Base-by-base conservation (phyloP, 2,329 filamentous ascomycete genomes). In the Trichoderma sp. region DNA sequence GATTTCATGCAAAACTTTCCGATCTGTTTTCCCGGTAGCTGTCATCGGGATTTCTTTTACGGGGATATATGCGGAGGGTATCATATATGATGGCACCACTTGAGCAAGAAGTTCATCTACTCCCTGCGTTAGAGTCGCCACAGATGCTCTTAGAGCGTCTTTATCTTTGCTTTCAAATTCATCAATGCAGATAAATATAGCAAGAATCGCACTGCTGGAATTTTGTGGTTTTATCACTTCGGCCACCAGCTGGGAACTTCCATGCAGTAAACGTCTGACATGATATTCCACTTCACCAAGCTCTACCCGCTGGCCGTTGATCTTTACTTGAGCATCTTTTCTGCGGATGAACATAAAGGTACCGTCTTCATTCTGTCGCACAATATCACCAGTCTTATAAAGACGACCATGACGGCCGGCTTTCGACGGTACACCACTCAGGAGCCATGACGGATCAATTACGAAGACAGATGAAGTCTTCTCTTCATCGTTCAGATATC, bases 271-370 rank as follows among this genome's bases (percentile, higher is more conserved):
- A 73, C 74, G 3, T 75, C 66, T 37, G 72, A 73, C 58, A 21
- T 61, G 58, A n/a, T 61, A 27, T 29, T 61, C 58, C 16, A 61
- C 27, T 43, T 61, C 58, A 4, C 66, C 73, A 11, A 85, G 78
- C 76, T 86, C 89, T 57, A 87, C 79, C 49, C 86, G 77, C 69
- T 84, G 88, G 19, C 89, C 89, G 37, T 83, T 81, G 13, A 89
- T 77, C 75, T 89, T 89, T 62, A 89, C 82, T 73, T 89, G 87
- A 0, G 82, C 82, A 71, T 89, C 87, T 72, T 85, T 86, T 35
- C 87, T 81, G 43, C 86, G 86, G 43, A 85, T 74, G 47, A 82
- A 85, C 0, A 79, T 71, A 4, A 86, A 74, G 6, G 76, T 74
- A 0, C 82, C 81, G 60, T 84, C 79, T 0, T 76, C 74, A 21